Base-by-base conservation (phyloP, 1,139 yeast genomes). In the Magnusiomyces tetraspermus region DNA sequence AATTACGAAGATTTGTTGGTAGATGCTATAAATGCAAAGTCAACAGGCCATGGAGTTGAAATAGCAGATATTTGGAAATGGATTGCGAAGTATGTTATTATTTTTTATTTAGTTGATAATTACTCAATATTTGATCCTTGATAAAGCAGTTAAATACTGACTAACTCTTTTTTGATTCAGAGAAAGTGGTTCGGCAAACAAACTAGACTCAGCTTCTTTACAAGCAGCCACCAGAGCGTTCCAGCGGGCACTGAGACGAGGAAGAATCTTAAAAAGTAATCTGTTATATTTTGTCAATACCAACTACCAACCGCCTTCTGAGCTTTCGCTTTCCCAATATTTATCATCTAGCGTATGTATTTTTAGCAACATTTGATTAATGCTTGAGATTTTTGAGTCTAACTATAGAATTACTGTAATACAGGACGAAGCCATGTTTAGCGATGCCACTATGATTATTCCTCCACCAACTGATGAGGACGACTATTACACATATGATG, bases 201-300 rank as follows among this genome's bases (percentile, higher is more conserved):
- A 64, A 1, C 63, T 69, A n/a, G 69, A 68, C 51, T 63, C 69
- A 4, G 54, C 67, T 3, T 68, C 69, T 56, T 61, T 67, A 42
- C 71, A 68, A 53, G 61, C 69, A 0, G 70, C 71, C 1, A 65
- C 69, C 11, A 60, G 72, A 28, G 72, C 72, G 5, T 55, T 69
- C 33, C 72, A 69, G 52, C 56, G 72, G 6, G 71, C 68, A 2
- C 60, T 69, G 19, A 58, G 72, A 33, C 58, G 68, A 48, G 72
- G 72, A 38, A 58, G 71, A 19, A 61, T 69, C 33, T 48, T 63
- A 43, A 66, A 67, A 53, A 60, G 60, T 8, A 68, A 66, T 21
- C 60, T 61, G 13, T 58, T 62, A 42, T 69, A 66, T 52, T 61
- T 57, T 49, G 66, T 67, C 36, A 69, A 69, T 55, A 61, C 64